Conservation (phyloP, 73 alveolate species). For the Halteria grandinella region DNA sequence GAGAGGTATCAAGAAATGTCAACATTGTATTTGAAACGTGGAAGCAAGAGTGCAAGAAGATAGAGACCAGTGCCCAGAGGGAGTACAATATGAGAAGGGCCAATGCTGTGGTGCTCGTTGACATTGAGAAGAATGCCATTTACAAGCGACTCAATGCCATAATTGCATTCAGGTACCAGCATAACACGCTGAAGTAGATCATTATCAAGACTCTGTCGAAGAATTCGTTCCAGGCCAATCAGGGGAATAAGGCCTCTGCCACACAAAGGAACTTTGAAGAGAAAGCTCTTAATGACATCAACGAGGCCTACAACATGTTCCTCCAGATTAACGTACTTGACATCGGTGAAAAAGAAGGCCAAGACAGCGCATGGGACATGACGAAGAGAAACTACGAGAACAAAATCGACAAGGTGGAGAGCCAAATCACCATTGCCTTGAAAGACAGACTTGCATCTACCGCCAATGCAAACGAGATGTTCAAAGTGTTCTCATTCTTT, state of each 20-base stretch:
- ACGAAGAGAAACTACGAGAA: conserved; percentile 81
- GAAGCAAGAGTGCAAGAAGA: conserved; percentile 56
- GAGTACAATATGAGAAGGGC: no score
- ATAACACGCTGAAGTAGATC: conserved; percentile 87
- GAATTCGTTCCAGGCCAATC: conserved; percentile 54
- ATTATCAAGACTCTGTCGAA: conserved; percentile 80
- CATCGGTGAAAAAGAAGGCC: conserved; percentile 89
- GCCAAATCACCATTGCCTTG: conserved; percentile 86
- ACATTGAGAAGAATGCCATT: no score
- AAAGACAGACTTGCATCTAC: conserved; percentile 95
- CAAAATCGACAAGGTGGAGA: conserved; percentile 91
- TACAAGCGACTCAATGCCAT: conserved; percentile 86
- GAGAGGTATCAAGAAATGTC: conserved; percentile 39
- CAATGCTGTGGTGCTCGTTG: no score
- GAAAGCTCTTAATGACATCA: conserved; percentile 69
- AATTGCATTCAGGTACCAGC: conserved; percentile 84
- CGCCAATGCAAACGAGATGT: conserved; percentile 93
- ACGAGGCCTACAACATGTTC: conserved; percentile 84
- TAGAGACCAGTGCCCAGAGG: conserved; percentile 59
- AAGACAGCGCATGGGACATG: conserved; percentile 77
- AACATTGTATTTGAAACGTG: conserved; percentile 64
- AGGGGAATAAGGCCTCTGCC: conserved; percentile 39
- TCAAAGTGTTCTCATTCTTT: conserved; percentile 93
- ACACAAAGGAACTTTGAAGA: conserved; percentile 65
- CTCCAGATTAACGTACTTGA: conserved; percentile 89